Evolutionary conservation across 345 rosid genomes (phyloP).

Genomic region (Moricandia arvensis): DNA sequence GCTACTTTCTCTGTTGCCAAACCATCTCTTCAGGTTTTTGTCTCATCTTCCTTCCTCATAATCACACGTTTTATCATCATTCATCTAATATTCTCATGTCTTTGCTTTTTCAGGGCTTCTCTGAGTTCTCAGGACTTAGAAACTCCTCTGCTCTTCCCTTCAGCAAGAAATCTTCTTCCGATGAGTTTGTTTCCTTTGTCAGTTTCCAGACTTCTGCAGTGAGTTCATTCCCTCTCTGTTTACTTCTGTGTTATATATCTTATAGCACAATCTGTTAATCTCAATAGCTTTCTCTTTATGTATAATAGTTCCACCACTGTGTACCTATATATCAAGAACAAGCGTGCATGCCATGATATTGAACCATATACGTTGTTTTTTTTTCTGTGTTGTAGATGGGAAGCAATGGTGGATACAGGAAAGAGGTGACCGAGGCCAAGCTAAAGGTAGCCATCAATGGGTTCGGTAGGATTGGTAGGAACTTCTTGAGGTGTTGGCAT

Average conservation of each 20-base stretch:
- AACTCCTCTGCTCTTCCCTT: conserved; percentile 65
- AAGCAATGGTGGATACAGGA: conserved; percentile 67
- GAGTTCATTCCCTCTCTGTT: conserved; percentile 39
- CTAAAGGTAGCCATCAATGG: conserved; percentile 97
- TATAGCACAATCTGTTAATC: conserved; percentile 7
- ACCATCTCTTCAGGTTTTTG: conserved; percentile 76
- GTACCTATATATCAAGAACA: background rate
- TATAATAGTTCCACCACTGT: conserved; percentile 13
- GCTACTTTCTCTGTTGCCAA: conserved; percentile 86
- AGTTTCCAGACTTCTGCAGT: conserved; percentile 83
- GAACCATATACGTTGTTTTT: background rate
- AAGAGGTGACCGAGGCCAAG: conserved; percentile 75
- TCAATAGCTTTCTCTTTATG: conserved; percentile 2
- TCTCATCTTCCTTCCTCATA: background rate
- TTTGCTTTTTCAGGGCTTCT: conserved; percentile 53
- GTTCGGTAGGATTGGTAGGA: conserved; percentile 95
- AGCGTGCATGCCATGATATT: conserved; percentile 26
- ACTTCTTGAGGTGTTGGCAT: conserved; percentile 98
- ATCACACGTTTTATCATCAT: background rate
- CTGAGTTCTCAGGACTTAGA: conserved; percentile 78
- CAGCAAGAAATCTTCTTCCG: conserved; percentile 56
- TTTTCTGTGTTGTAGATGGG: conserved; percentile 48
- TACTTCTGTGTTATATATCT: conserved; percentile 8
- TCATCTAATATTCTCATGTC: conserved; percentile 33
- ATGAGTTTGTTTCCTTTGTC: conserved; percentile 67